phyloP scores from a whole-genome alignment of 805 yeast species.

The Candida maris region DNA sequence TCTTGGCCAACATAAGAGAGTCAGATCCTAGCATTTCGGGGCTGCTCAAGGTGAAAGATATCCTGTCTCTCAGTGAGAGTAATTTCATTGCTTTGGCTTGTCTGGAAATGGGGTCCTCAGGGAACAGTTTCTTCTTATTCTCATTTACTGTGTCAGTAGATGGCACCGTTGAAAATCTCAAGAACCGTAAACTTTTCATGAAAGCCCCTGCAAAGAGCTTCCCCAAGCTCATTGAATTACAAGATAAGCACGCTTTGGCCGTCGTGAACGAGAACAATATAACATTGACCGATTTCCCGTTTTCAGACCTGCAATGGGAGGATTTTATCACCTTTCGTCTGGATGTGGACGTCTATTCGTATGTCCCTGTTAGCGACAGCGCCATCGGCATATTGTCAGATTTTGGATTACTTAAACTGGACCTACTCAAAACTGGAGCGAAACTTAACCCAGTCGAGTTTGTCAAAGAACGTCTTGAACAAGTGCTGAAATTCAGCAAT shows the following conservation, averaged over 20 bases:
- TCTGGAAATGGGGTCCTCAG: slow-evolving; percentile 32
- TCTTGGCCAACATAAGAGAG: slow-evolving; percentile 27
- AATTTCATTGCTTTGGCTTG: slow-evolving; percentile 48
- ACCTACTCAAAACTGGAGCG: slow-evolving; percentile 35
- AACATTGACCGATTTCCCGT: slow-evolving; percentile 56
- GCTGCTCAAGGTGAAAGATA: slow-evolving; percentile 56
- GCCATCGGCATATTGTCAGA: slow-evolving; percentile 40
- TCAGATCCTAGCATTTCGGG: slow-evolving; percentile 48
- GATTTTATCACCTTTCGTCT: slow-evolving; percentile 62
- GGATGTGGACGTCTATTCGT: slow-evolving; percentile 52
- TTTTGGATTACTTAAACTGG: slow-evolving; percentile 62
- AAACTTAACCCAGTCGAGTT: slow-evolving; percentile 25
- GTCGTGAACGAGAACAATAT: slow-evolving; percentile 58
- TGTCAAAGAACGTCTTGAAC: slow-evolving; percentile 74
- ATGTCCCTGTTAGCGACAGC: slow-evolving; percentile 35
- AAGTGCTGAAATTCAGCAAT: slow-evolving; percentile 65
- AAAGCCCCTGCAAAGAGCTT: slow-evolving; percentile 2
- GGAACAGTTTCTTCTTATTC: slow-evolving; percentile 42
- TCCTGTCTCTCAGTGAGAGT: slow-evolving; percentile 46
- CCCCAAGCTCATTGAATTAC: slow-evolving; percentile 25
- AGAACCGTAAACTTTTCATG: neutral
- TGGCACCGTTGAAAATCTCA: neutral
- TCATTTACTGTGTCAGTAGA: neutral
- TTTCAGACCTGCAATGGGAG: slow-evolving; percentile 64
- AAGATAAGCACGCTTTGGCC: slow-evolving; percentile 37